phyloP scores from a whole-genome alignment of 2,329 filamentous ascomycete genomes.

The Ophiosphaerella herpotricha region DNA sequence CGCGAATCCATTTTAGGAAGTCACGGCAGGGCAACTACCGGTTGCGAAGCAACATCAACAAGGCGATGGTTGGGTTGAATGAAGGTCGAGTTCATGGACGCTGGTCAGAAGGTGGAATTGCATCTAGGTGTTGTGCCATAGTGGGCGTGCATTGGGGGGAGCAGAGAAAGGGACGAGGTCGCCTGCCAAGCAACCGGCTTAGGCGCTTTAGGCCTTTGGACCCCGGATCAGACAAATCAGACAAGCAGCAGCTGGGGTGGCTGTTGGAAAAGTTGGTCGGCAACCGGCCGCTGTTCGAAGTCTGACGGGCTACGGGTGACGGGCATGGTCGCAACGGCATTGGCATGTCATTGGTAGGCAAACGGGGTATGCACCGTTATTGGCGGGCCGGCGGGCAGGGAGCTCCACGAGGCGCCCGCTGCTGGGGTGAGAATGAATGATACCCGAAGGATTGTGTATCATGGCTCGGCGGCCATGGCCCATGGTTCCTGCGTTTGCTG shows the following conservation, averaged over 20 bases:
- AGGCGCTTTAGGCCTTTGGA: not conserved
- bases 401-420: slow-evolving; percentile 3
- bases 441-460: slow-evolving; percentile 10
- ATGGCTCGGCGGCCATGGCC: not conserved
- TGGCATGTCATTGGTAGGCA: not conserved
- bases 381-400: not conserved
- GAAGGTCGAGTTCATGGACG: too few species aligned
- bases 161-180: not conserved
- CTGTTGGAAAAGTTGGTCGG: not conserved
- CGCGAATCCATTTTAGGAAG: slow-evolving; percentile 26
- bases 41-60: not conserved
- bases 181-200: not conserved
- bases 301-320: not conserved
- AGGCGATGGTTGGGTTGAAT: not conserved
- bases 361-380: not conserved
- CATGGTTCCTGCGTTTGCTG: slow-evolving; percentile 3
- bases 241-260: not conserved
- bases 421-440: slow-evolving; percentile 3
- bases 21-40: slow-evolving; percentile 29
- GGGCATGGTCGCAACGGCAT: too few species aligned
- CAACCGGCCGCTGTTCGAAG: not conserved
- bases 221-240: not conserved
- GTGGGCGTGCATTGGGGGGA: not conserved
- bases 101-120: too few species aligned
- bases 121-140: not conserved